Evolutionary conservation across 441 rosid genomes (phyloP), one percentile per base, ranked within the genome.

Genomic region (Kokia cookei): DNA sequence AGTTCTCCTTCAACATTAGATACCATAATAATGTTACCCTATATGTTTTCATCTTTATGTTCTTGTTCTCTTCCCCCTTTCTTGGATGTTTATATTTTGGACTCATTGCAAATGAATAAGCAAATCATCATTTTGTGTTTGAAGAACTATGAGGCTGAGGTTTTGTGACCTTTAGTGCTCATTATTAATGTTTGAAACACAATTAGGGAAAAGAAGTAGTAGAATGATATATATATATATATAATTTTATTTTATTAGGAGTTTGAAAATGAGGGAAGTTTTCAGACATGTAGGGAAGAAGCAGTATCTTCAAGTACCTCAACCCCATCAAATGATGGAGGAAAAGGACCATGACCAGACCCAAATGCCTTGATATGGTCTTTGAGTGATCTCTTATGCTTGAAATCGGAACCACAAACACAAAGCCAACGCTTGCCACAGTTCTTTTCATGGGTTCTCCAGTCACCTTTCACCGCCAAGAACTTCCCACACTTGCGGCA

Each of bases 391-490:
- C 98, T 86, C 82, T 93, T 91, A 77, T 93, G 98, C 85, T 91
- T 93, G 81, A 93, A 90, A 69, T 93, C 94, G 1, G 98, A 91
- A 24, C 97, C 93, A 22, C 96, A 93, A 17, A 83, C 73, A 71
- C 98, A 93, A 59, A 90, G 89, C 98, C 97, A 93, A 6, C 93
- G 92, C 84, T 93, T 93, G 14, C 97, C 94, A 51, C 98, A 91
- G 57, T 90, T 91, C 75, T 91, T 91, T 84, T 93, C 96, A 40
- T 93, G 98, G n/a, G 96, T 93, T 55, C 96, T 76, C 96, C 97
- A 91, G 75, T 93, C 98, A 0, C 96, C 98, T 79, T 88, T 93
- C 58, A 91, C 92, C 0, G 97, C 97, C 73, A 90, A 81, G 19
- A 72, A 82, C 79, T 93, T 89, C 32, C 98, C 96, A 24, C 96